Base-by-base conservation (phyloP, 768 basidiomycete genomes). In the Hortiboletus campestris region DNA sequence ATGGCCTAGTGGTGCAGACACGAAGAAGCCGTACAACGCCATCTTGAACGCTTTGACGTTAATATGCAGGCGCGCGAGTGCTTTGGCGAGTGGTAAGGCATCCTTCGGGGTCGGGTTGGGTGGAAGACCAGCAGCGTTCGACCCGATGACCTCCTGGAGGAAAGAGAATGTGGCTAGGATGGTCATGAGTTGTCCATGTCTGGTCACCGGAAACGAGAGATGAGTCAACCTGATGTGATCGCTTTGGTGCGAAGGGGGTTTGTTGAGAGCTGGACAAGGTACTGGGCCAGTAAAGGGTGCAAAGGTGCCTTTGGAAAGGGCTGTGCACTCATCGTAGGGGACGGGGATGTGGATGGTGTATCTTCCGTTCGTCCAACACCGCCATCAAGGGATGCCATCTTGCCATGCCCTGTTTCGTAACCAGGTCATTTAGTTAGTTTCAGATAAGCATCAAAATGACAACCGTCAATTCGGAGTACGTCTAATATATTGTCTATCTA, bases 1-100 rank as follows among this genome's bases (percentile, higher is more conserved):
- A 66, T 95, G 93, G 40, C 84, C 80, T 31, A 95, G 68, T 0
- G 93, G 93, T 7, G 91, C 93, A 13, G 91, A 91, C 39, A 95
- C 80, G 61, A 88, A 78, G 74, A 89, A 84, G 56, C 93, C 93
- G 66, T 92, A 94, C 20, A 87, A 47, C 1, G 84, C 88, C 86
- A 94, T 91, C 72, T 94, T 92, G 63, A 89, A 52, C 8, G 93
- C 89, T 63, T 85, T 88, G 57, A 75, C 54, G 67, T 91, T 78
- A 49, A 93, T 70, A 67, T 89, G 84, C 6, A 75, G 74, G 45
- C 71, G 75, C 6, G 81, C 83, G 46, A 88, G 79, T 17, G 75
- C 66, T 59, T 81, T 84, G 49, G 77, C 63, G 58, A 84, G 64
- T 22, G 76, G 58, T 3, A 87, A 78, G 1, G 84, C 81, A 75